Evolutionary conservation across 108 stramenopile species (phyloP), one percentile per base, ranked within the genome.

Genomic region (Cyclotella choctawhatcheeana): DNA sequence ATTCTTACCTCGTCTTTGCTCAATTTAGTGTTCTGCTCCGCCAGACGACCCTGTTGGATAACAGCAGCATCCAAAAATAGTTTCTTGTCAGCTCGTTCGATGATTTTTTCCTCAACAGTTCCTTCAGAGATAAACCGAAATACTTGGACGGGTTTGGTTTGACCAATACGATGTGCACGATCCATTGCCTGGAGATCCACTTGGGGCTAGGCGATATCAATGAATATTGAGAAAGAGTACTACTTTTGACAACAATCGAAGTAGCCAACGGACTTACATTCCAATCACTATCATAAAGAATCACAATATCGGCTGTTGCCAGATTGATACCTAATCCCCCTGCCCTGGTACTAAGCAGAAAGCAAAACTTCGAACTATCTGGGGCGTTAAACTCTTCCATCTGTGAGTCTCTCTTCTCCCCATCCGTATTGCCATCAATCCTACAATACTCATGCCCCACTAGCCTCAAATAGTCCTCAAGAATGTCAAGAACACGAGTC

Each of bases 21-120:
- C 40, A 97, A 76, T 20, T 88, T 82, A 21, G 86, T 75, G 81
- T 97, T 83, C 70, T 97, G 90, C 68, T 99, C 96, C 17, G 93
- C 92, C 18, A 99, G 77, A 26, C 96, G 85, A 6, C 94, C 97
- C 80, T 98, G 98, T 84, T 99, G 98, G 74, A 99, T 98, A 27
- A 99, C 98, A 25, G 97, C 98, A 21, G 99, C 98, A 73, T 99
- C 99, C 34, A 99, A 85, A 79, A 98, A 99, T 14, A 99, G 90
- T 84, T 99, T 99, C 27, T 93, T 85, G 73, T 98, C 98, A 2
- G 99, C 99, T 26, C 99, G 88, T 78, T 99, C 98, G 24, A 98
- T 97, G 54, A 99, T 98, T 82, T 98, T 98, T 77, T 99, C 98
- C 45, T 98, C 98, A 13, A 99, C 97, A 6, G 97, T 97, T 24